Evolutionary conservation across 2,329 filamentous ascomycete genomes (phyloP).

Genomic region (Aspergillus cejpii): DNA sequence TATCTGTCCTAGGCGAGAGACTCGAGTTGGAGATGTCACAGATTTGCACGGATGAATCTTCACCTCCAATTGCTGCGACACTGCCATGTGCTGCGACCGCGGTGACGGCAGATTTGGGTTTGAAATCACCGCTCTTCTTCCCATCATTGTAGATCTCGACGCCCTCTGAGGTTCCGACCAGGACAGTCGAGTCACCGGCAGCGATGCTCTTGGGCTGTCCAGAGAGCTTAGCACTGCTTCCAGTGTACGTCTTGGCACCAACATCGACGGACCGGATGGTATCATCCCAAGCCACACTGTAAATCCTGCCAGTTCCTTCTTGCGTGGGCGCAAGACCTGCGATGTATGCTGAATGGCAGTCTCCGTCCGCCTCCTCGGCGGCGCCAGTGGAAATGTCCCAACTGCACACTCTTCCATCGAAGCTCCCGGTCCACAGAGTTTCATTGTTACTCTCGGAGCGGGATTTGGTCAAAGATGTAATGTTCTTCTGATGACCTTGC

Average conservation of each 20-base stretch:
- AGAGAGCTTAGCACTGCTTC: conserved; percentile 58
- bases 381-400: conserved; percentile 71
- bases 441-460: conserved; percentile 45
- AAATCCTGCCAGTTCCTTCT: conserved; percentile 54
- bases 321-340: conserved; percentile 60
- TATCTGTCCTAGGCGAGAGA: conserved; percentile 49
- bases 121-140: conserved; percentile 53
- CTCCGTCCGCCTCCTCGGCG: conserved; percentile 67
- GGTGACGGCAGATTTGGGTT: conserved; percentile 59
- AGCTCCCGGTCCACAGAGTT: conserved; percentile 81
- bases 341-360: conserved; percentile 78
- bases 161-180: conserved; percentile 55
- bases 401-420: conserved; percentile 76
- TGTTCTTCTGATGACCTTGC: conserved; percentile 83
- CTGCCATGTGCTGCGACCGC: conserved; percentile 63
- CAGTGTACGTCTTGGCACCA: conserved; percentile 66
- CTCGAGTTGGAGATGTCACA: conserved; percentile 58
- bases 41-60: conserved; percentile 67
- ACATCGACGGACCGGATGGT: conserved; percentile 73
- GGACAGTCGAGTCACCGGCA: conserved; percentile 47
- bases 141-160: conserved; percentile 56
- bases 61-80: conserved; percentile 67
- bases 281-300: conserved; percentile 92
- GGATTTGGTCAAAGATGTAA: conserved; percentile 65
- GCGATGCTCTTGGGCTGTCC: conserved; percentile 74